Evolutionary conservation across 2,329 filamentous ascomycete species (phyloP), one percentile per base, ranked within the genome.

Genomic region (Paraphaeosphaeria sporulosa): DNA sequence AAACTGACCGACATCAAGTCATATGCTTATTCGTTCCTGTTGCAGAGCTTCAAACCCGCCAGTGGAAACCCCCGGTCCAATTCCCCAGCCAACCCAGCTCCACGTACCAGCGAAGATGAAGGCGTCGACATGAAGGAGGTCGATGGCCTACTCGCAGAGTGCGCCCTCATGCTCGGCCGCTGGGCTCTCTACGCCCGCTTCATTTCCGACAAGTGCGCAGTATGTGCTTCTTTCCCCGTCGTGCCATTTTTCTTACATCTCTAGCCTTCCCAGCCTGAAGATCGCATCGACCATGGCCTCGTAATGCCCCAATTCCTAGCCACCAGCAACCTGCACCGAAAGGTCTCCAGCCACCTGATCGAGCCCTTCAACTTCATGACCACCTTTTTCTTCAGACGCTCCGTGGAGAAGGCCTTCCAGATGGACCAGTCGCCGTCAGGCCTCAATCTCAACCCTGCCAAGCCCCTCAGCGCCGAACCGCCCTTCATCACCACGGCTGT

Each of bases 381-480:
- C 2, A 95, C 90, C 1, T 99, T 99, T 81, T 98, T 97, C 86
- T 94, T 97, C 81, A 90, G 96, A 7, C 87, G 95, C 51, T 97
- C 94, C 0, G 94, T 99, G 2, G 95, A 99, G 74, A 98, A 97
- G 77, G 93, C 95, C 0, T 99, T 99, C 78, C 94, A 99, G 76
- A 83, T 99, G 48, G 95, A 99, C 74, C 96, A 99, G 76, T 86
- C 89, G 21, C 95, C 95, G 0, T 80, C 85, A 0, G 93, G 93
- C 21, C 82, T 99, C 21, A 91, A 91, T 0, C 83, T 99, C 36
- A 92, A 89, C 72, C 83, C 90, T 44, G 89, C 85, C 71, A 91
- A 85, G 71, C 84, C 90, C 3, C 83, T 97, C 46, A 87, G 90
- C 55, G 86, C 89, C 59, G 93, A 93, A 68, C 87, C 93, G 2